Evolutionary conservation across 164 flowering plant genomes (phyloP), one percentile per base, ranked within the genome.

Genomic region (Tetrastigma voinierianum): DNA sequence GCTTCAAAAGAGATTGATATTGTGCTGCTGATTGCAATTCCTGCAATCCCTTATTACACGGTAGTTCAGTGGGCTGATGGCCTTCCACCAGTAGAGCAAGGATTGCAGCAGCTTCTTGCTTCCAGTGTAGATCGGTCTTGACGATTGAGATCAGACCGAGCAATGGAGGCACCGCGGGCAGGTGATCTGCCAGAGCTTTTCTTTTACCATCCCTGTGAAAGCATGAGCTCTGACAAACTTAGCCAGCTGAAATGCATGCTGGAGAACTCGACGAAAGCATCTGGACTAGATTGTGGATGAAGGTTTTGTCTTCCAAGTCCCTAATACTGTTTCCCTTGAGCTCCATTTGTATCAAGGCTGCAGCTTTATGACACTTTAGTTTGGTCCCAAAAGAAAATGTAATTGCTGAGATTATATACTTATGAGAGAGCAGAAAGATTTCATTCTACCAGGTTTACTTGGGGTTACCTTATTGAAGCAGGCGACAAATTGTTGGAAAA

Each of bases 1-100:
- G n/a, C 61, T 68, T 55, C 68, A 51, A 46, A 73, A 64, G 49
- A 73, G 54, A 64, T 19, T 56, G 55, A 73, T 47, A 40, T 68
- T 73, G 61, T 73, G 72, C 40, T 73, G 46, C n/a, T 4, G 72
- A 63, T 59, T 67, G 71, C 15, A 73, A 72, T 59, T 73, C 76
- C 48, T 58, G 71, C 47, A 73, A 54, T 15, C 68, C 68, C 24
- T 59, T 72, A 53, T n/a, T 58, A 52, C 43, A 46, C 64, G 56
- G 10, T 63, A n/a, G 47, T 46, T 68, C 65, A 51, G 45, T 1
- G 45, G 21, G 15, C 44, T 59, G 52, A 47, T 65, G 59, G 47
- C 61, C 58, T 47, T 56, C 72, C 16, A 73, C 21, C 64, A 67
- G 40, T 5, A 67, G 47, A 24, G 71, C 68, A 9, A 73, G 76